Evolutionary conservation across 257 asterid genomes (phyloP).

Genomic region (Linaria vulgaris): DNA sequence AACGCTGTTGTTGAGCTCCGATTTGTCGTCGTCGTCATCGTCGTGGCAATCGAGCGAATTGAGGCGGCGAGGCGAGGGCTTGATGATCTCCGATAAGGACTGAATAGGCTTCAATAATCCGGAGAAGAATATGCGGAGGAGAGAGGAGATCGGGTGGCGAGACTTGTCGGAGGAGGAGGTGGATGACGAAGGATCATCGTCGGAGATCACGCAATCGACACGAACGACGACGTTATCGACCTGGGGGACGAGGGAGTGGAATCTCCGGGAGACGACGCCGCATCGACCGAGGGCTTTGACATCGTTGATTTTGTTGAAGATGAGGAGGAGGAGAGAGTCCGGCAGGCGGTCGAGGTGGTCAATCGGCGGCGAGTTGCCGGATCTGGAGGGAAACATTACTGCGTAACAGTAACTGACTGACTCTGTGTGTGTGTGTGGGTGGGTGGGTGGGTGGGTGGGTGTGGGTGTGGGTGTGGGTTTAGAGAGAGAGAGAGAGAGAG

Average conservation of each 20-base stretch:
- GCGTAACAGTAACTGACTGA: no score
- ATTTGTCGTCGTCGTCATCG: no score
- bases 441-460: slow-evolving; percentile 4
- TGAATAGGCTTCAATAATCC: slow-evolving; percentile 73
- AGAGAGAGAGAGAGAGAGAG: background rate
- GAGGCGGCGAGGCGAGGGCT: slow-evolving; percentile 40
- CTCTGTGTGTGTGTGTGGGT: background rate
- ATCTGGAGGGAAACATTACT: slow-evolving; percentile 25
- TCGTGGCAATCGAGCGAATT: no score
- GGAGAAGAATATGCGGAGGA: slow-evolving; percentile 54
- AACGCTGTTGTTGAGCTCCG: no score
- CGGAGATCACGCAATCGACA: slow-evolving; percentile 93
- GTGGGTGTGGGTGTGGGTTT: slow-evolving; percentile 3
- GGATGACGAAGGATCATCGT: slow-evolving; percentile 54
- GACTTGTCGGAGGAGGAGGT: slow-evolving; percentile 44
- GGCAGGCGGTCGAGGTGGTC: slow-evolving; percentile 81
- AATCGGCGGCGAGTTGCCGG: slow-evolving; percentile 54
- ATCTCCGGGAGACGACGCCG: slow-evolving; percentile 71
- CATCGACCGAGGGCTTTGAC: slow-evolving; percentile 86
- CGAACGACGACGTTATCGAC: slow-evolving; percentile 87
- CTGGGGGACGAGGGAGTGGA: slow-evolving; percentile 72
- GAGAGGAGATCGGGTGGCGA: slow-evolving; percentile 60
- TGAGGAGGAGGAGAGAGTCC: slow-evolving; percentile 63
- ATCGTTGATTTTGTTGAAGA: slow-evolving; percentile 86
- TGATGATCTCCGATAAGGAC: slow-evolving; percentile 61